Conservation (phyloP, 208 protist species). For the Leptomonas pyrrhocoris region DNA sequence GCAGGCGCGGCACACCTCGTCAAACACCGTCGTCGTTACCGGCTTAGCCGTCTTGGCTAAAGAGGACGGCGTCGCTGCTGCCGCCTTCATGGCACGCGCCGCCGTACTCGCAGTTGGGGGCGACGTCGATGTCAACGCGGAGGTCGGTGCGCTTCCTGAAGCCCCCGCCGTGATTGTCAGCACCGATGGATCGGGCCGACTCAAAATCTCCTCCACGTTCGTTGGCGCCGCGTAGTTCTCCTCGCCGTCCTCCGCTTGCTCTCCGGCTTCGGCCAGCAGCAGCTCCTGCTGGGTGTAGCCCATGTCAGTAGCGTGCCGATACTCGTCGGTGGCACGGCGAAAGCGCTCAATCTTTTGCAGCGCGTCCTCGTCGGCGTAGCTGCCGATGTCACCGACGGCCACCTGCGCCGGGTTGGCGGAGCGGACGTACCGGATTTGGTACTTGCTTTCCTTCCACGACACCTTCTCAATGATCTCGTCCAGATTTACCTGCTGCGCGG, state of each 20-base stretch:
- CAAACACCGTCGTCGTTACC: constrained; percentile 24
- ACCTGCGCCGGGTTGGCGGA: constrained; percentile 40
- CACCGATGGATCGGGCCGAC: constrained; percentile 29
- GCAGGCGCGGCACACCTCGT: constrained; percentile 76
- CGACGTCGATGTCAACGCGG: background rate
- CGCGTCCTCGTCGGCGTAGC: constrained; percentile 80
- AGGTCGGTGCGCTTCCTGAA: background rate
- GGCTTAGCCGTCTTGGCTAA: background rate
- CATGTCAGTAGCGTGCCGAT: constrained; percentile 77
- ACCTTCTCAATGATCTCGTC: constrained; percentile 56
- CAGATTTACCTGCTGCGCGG: constrained; percentile 49
- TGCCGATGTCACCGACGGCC: constrained; percentile 55
- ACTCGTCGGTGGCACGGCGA: constrained; percentile 78
- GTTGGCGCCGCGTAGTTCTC: constrained; percentile 12
- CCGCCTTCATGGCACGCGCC: constrained; percentile 30
- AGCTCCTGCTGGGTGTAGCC: constrained; percentile 84
- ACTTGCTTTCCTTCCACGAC: constrained; percentile 71
- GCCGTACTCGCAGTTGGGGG: constrained; percentile 24
- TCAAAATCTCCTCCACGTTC: constrained; percentile 58
- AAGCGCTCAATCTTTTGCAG: constrained; percentile 61
- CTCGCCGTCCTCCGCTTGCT: constrained; percentile 2
- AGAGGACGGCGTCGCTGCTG: background rate
- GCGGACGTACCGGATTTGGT: constrained; percentile 54
- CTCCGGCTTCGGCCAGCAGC: constrained; percentile 43
- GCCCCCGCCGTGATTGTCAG: constrained; percentile 9